Base-by-base conservation (phyloP, 1,284 basidiomycete species). In the Cerrena zonata region DNA sequence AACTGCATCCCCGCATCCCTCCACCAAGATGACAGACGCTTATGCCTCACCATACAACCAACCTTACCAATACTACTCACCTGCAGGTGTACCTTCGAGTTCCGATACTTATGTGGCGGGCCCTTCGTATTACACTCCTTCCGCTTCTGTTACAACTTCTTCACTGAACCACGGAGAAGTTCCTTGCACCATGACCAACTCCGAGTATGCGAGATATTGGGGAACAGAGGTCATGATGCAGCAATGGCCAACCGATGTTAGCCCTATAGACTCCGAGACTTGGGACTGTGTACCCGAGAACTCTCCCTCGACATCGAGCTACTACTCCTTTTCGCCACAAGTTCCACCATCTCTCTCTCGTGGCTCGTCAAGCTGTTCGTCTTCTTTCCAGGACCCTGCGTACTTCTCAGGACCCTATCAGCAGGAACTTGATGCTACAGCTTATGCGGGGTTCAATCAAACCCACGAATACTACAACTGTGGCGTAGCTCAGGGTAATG, bases 341-440 rank as follows among this genome's bases (percentile, higher is more conserved):
- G 38, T 48, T 4, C 47, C 38, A 13, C 48, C 48, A 27, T 44
- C 39, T 19, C 34, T 49, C n/a, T 49, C 48, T 25, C 48, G 48
- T 11, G 48, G 41, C 24, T 30, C 39, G 13, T 49, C 48, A 5
- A 43, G 24, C n/a, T 49, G 37, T 5, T 38, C 48, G 3, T 25
- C 48, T 2, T 49, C 39, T 19, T 30, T 38, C 12, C 25, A 11
- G 15, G 38, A 48, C 47, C 22, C 47, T 19, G 41, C 41, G 22
- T 22, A 19, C 13, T 13, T 22, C 24, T 13, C 23, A 13, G 18
- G 24, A 19, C 22, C 41, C 3, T 22, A 19, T 23, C 10, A 19
- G 21, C 5, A 22, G 5, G 19, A 42, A 10, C 18, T 22, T 42
- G 41, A 42, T 42, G 41, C 11, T 19, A 22, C 5, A 5, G 41